Conservation (phyloP, 495 filamentous ascomycete species). For the Neurospora discreta region DNA sequence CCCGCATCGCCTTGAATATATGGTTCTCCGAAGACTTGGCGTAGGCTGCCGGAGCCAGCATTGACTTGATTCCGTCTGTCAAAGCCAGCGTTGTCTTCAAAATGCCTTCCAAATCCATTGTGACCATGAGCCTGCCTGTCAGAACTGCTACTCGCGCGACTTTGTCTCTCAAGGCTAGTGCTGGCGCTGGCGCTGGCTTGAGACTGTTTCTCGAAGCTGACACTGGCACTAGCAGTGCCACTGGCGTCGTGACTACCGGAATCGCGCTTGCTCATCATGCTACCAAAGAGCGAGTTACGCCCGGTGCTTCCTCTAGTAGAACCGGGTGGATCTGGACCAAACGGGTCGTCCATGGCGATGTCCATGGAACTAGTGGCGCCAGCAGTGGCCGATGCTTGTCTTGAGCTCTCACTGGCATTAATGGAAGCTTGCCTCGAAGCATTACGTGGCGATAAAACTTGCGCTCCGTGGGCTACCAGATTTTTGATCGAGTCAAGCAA, state of each 20-base stretch:
- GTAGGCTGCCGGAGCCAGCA: neutral
- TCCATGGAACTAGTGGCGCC: neutral
- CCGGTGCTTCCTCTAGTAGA: constrained; percentile 6
- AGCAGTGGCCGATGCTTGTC: neutral
- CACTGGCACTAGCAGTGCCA: neutral
- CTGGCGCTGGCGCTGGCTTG: neutral
- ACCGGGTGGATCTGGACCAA: constrained; percentile 17
- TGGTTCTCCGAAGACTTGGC: neutral
- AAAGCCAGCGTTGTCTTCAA: neutral
- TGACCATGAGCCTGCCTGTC: neutral
- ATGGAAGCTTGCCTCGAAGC: neutral
- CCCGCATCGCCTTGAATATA: neutral
- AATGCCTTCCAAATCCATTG: neutral
- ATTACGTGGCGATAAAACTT: constrained; percentile 15
- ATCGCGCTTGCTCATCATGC: constrained; percentile 1
- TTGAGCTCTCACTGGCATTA: neutral
- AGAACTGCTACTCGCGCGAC: neutral
- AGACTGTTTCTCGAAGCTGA: neutral
- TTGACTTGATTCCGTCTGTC: rapidly evolving
- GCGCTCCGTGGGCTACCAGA: constrained; percentile 16
- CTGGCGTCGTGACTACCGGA: neutral
- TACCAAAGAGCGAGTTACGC: constrained; percentile 13
- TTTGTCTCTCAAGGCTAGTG: neutral
- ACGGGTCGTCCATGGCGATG: constrained; percentile 20
- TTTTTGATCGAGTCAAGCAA: constrained; percentile 16